phyloP scores from a whole-genome alignment of 2,329 filamentous ascomycete genomes.

The Iodosphaeria phyllophila region DNA sequence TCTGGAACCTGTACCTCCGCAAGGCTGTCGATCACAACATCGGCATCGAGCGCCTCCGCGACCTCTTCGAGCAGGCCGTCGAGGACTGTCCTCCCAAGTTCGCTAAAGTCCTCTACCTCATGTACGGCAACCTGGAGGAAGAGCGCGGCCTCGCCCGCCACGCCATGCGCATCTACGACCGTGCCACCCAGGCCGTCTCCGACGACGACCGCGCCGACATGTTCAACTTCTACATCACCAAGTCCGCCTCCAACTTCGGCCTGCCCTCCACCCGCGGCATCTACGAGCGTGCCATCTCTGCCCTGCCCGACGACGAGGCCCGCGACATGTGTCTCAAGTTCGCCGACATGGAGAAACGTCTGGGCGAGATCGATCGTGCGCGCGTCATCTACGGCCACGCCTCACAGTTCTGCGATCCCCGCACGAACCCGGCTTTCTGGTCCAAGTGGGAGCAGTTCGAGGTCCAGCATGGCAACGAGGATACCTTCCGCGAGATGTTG shows the following conservation, averaged over 20 bases:
- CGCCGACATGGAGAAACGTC: slow-evolving; percentile 81
- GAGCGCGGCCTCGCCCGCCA: slow-evolving; percentile 86
- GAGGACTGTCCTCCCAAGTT: slow-evolving; percentile 92
- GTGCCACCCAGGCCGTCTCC: slow-evolving; percentile 81
- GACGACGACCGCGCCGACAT: slow-evolving; percentile 92
- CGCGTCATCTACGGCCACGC: slow-evolving; percentile 92
- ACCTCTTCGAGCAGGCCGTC: slow-evolving; percentile 92
- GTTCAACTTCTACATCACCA: slow-evolving; percentile 99
- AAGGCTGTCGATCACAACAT: slow-evolving; percentile 96
- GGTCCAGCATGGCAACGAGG: slow-evolving; percentile 94
- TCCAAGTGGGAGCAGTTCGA: slow-evolving; percentile 94
- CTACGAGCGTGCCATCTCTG: slow-evolving; percentile 87
- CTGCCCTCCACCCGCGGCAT: slow-evolving; percentile 87
- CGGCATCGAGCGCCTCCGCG: slow-evolving; percentile 79
- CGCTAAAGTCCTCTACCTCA: slow-evolving; percentile 86
- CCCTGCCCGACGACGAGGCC: slow-evolving; percentile 82
- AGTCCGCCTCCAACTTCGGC: slow-evolving; percentile 94
- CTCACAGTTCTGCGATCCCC: slow-evolving; percentile 90
- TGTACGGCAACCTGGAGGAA: slow-evolving; percentile 96
- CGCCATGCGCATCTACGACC: slow-evolving; percentile 98
- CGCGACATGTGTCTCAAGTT: slow-evolving; percentile 99
- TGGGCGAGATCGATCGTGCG: slow-evolving; percentile 88
- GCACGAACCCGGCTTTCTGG: slow-evolving; percentile 85
- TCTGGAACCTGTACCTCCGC: slow-evolving; percentile 96
- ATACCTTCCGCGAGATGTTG: slow-evolving; percentile 98